phyloP scores from a whole-genome alignment of 2,329 filamentous ascomycete genomes.

The Talaromyces funiculosus region DNA sequence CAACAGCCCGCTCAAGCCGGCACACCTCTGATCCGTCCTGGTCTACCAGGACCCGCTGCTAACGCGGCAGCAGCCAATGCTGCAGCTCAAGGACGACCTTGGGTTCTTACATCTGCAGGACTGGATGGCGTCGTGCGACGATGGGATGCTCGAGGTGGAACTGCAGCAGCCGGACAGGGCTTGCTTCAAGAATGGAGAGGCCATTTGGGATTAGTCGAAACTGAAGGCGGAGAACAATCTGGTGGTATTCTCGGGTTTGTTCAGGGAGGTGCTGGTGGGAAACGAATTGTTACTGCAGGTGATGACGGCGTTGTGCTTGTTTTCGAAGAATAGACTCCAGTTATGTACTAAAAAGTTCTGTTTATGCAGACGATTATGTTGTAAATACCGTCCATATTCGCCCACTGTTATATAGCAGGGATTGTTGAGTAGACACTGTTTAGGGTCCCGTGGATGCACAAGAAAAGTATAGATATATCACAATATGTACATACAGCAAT shows the following conservation, averaged over 20 bases:
- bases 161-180: conserved; percentile 60
- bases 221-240: conserved; percentile 64
- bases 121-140: conserved; percentile 86
- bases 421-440: neutral
- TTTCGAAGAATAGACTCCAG: conserved; percentile 36
- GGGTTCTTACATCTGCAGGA: conserved; percentile 76
- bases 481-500: conserved; percentile 16
- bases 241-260: conserved; percentile 90
- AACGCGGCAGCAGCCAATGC: conserved; percentile 20
- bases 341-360: neutral
- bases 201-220: conserved; percentile 49
- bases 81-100: conserved; percentile 46
- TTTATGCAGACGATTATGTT: neutral
- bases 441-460: neutral
- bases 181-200: conserved; percentile 84
- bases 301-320: conserved; percentile 61
- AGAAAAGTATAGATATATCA: conserved; percentile 9
- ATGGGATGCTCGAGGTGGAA: conserved; percentile 75
- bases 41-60: conserved; percentile 20
- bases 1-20: conserved; percentile 36
- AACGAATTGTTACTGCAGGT: conserved; percentile 77
- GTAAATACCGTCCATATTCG: neutral
- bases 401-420: neutral
- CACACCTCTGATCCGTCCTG: conserved; percentile 18
- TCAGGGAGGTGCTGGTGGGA: conserved; percentile 62